Conservation (phyloP, 306 rosid species). For the Fragaria iinumae region DNA sequence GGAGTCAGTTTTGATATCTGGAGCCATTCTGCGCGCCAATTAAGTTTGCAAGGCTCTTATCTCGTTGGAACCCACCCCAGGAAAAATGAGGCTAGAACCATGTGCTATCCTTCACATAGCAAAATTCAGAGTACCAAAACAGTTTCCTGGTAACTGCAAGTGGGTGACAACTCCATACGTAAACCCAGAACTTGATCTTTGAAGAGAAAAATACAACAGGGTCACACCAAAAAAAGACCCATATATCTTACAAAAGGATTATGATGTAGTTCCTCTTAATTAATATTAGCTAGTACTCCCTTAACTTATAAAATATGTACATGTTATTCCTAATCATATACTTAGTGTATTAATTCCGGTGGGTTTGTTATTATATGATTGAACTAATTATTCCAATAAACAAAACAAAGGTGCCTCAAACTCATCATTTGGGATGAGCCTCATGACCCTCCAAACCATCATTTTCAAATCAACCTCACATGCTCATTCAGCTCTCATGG, state of each 20-base stretch:
- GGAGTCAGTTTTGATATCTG: not conserved
- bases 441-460: conserved; percentile 14
- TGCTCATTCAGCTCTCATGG: conserved; percentile 30
- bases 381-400: not conserved
- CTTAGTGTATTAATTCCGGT: not conserved
- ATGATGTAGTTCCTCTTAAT: not conserved
- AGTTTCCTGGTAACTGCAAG: conserved; percentile 1
- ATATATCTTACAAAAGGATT: not conserved
- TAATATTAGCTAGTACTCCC: not conserved
- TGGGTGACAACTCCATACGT: not conserved
- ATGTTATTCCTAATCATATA: not conserved
- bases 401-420: conserved; percentile 21
- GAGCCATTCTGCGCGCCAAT: not conserved
- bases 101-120: conserved; percentile 3
- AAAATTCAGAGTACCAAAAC: not conserved
- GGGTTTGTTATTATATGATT: not conserved
- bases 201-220: not conserved
- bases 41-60: not conserved
- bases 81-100: not conserved
- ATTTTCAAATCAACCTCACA: conserved; percentile 48
- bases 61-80: conserved; percentile 14
- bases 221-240: not conserved
- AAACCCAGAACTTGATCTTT: not conserved
- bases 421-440: not conserved
- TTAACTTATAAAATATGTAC: not conserved